Evolutionary conservation across 1,139 yeast genomes (phyloP).

Genomic region (Sugiyamaella japonica): DNA sequence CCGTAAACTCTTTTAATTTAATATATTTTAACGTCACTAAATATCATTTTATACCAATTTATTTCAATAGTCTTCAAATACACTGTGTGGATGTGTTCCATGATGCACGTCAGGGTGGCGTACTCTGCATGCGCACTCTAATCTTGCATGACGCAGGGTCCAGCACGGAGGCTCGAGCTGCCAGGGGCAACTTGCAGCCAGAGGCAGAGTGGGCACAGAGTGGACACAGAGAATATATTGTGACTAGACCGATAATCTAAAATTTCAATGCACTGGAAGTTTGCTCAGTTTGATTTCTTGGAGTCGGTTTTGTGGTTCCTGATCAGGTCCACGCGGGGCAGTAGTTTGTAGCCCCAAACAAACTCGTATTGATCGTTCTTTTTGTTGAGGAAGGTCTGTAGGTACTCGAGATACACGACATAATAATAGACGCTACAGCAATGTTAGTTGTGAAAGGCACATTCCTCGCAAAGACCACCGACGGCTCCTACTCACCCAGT

Average conservation of each 20-base stretch:
- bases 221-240: not conserved
- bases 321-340: slow-evolving; percentile 44
- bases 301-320: not conserved
- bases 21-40: no score
- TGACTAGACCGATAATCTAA: not conserved
- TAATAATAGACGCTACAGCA: slow-evolving; percentile 58
- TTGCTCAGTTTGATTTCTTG: slow-evolving; percentile 6
- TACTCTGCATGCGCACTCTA: not conserved
- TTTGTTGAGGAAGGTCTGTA: slow-evolving; percentile 61
- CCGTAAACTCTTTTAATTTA: no score
- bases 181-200: not conserved
- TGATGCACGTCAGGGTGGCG: not conserved
- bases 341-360: slow-evolving; percentile 51
- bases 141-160: not conserved
- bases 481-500: slow-evolving; percentile 46
- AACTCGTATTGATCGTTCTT: slow-evolving; percentile 53
- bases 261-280: not conserved
- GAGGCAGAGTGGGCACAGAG: not conserved
- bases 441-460: no score
- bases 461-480: no score
- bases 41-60: no score
- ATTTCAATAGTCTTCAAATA: no score
- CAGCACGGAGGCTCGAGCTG: not conserved
- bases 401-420: slow-evolving; percentile 60
- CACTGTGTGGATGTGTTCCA: not conserved